phyloP scores from a whole-genome alignment of 2,329 filamentous ascomycete species.

The Fusarium verrucosum region DNA sequence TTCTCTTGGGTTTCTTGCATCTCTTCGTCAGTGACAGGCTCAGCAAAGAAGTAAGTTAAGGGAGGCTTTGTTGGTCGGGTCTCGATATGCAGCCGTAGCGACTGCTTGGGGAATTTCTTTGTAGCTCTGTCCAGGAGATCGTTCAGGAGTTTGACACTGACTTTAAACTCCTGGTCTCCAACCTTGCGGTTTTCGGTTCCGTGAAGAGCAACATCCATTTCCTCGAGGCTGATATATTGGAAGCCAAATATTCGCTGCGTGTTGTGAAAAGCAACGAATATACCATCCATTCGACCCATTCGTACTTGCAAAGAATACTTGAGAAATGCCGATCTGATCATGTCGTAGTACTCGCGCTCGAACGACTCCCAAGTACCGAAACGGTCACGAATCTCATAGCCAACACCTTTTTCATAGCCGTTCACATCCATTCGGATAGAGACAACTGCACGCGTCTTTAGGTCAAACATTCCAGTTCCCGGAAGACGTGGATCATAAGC shows the following conservation, averaged over 20 bases:
- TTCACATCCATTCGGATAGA: slow-evolving; percentile 87
- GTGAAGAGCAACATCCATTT: slow-evolving; percentile 93
- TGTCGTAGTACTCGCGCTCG: slow-evolving; percentile 95
- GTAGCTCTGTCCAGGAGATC: slow-evolving; percentile 80
- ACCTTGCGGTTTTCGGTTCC: slow-evolving; percentile 72
- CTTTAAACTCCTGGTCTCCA: slow-evolving; percentile 85
- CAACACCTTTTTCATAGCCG: slow-evolving; percentile 76
- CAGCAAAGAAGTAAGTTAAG: slow-evolving; percentile 89
- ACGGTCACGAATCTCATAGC: slow-evolving; percentile 83
- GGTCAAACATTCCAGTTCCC: slow-evolving; percentile 91
- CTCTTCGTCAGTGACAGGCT: slow-evolving; percentile 78
- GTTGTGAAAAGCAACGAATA: slow-evolving; percentile 97
- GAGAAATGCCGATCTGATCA: slow-evolving; percentile 92
- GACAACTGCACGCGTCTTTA: slow-evolving; percentile 93
- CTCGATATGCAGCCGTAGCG: slow-evolving; percentile 84
- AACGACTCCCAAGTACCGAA: slow-evolving; percentile 89
- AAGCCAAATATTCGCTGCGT: slow-evolving; percentile 96
- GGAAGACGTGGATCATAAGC: slow-evolving; percentile 87
- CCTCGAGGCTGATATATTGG: slow-evolving; percentile 85
- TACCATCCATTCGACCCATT: slow-evolving; percentile 98
- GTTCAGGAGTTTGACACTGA: slow-evolving; percentile 82
- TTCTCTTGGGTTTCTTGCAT: slow-evolving; percentile 78
- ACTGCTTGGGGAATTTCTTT: slow-evolving; percentile 76
- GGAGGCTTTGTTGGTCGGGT: slow-evolving; percentile 68
- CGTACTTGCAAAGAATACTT: slow-evolving; percentile 97